phyloP scores from a whole-genome alignment of 1,284 basidiomycete genomes.

The Moesziomyces sp. region DNA sequence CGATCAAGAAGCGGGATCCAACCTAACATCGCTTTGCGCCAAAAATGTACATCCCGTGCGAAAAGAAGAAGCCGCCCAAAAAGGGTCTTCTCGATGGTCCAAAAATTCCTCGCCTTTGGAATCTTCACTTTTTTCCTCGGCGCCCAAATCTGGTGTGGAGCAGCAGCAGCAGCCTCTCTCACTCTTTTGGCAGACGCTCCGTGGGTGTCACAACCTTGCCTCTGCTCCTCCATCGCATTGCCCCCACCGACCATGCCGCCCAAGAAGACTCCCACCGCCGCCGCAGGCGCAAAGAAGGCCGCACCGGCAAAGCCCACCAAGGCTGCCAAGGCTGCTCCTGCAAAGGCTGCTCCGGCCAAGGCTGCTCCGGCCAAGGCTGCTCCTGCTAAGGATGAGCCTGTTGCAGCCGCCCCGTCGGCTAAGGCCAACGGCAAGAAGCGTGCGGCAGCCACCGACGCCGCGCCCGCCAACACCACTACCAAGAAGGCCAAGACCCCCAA shows the following conservation, averaged over 20 bases:
- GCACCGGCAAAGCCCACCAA: neutral
- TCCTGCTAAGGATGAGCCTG: neutral
- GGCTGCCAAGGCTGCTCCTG: too few relatives aligned
- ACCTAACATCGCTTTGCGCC: too few relatives aligned
- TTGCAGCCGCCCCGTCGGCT: slow-evolving; percentile 7
- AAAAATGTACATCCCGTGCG: too few relatives aligned
- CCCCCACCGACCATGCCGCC: slow-evolving; percentile 22
- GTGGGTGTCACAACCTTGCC: neutral
- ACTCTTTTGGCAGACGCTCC: too few relatives aligned
- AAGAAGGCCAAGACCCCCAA: slow-evolving; percentile 18
- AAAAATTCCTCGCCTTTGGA: too few relatives aligned
- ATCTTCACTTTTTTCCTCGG: too few relatives aligned
- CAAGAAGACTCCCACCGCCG: slow-evolving; percentile 18
- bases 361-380: slow-evolving; percentile 3
- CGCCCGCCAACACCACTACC: slow-evolving; percentile 16
- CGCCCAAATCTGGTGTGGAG: too few relatives aligned
- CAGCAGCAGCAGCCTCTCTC: too few relatives aligned
- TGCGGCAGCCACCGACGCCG: slow-evolving; percentile 11
- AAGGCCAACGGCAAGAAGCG: slow-evolving; percentile 37
- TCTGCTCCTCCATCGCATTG: neutral
- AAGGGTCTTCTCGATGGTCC: too few relatives aligned
- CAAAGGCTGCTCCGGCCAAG: neutral
- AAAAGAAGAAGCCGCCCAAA: too few relatives aligned
- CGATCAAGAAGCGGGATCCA: too few relatives aligned
- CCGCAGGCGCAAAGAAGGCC: neutral